Evolutionary conservation across 2,329 filamentous ascomycete species (phyloP).

Genomic region (Talaromyces sp.): DNA sequence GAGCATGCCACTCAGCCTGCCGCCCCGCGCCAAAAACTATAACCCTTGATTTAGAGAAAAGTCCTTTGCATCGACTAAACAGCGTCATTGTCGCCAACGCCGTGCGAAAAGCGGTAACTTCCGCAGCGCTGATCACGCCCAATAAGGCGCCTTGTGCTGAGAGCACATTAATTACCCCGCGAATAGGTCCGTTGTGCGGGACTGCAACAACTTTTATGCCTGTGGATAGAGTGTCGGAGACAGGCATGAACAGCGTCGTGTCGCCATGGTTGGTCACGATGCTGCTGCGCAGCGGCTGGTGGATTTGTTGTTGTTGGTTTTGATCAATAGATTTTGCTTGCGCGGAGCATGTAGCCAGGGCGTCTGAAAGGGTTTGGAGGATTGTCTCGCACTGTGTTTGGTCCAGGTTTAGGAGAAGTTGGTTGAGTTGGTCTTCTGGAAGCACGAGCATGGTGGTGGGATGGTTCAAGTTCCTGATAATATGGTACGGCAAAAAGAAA

Average conservation of each 20-base stretch:
- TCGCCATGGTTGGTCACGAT: constrained; percentile 37
- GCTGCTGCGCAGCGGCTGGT: constrained; percentile 41
- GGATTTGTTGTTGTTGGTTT: constrained; percentile 21
- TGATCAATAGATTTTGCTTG: constrained; percentile 18
- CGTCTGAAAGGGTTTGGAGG: constrained; percentile 31
- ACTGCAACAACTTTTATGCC: constrained; percentile 70
- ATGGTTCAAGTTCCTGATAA: neutral
- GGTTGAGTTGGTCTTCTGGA: constrained; percentile 28
- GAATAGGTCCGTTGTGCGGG: constrained; percentile 43
- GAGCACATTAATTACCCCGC: constrained; percentile 67
- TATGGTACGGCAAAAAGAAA: neutral
- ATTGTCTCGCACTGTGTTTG: constrained; percentile 30
- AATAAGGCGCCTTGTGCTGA: constrained; percentile 56
- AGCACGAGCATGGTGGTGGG: constrained; percentile 30
- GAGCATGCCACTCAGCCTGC: constrained; percentile 49
- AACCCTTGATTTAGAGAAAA: constrained; percentile 28
- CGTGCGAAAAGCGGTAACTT: constrained; percentile 76
- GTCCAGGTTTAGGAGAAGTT: constrained; percentile 29
- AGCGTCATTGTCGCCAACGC: constrained; percentile 67
- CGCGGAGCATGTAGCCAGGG: constrained; percentile 29
- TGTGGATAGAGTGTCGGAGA: constrained; percentile 58
- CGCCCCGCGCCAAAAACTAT: constrained; percentile 48
- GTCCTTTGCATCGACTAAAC: constrained; percentile 43
- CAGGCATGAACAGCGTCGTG: constrained; percentile 71
- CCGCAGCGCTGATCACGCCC: constrained; percentile 67